phyloP scores from a whole-genome alignment of 495 filamentous ascomycete genomes.

The Daldinia caldariorum region DNA sequence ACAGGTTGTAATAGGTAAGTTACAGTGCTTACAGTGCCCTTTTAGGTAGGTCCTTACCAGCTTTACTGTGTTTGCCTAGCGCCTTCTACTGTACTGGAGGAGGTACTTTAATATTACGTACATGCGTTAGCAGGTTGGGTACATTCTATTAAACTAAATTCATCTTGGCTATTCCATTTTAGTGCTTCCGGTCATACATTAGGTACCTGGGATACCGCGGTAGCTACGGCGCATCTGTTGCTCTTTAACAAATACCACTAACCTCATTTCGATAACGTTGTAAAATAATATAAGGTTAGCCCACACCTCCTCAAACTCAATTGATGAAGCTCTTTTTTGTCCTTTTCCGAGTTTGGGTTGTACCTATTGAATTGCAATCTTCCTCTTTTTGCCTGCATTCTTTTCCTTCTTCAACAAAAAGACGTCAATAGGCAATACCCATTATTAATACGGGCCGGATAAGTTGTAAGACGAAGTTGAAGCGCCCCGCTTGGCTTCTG shows the following conservation, averaged over 20 bases:
- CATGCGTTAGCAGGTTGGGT: neutral
- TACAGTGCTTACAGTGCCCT: conserved; percentile 29
- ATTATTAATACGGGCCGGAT: conserved; percentile 25
- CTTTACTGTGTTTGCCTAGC: conserved; percentile 9
- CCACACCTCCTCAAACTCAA: conserved; percentile 29
- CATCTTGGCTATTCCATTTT: conserved; percentile 32
- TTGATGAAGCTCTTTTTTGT: conserved; percentile 25
- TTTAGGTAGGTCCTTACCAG: conserved; percentile 38
- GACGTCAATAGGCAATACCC: conserved; percentile 10
- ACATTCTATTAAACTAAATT: conserved; percentile 15
- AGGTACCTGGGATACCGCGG: conserved; percentile 1
- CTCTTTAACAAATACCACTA: conserved; percentile 32
- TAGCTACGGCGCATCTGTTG: conserved; percentile 4
- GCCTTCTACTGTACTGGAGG: neutral
- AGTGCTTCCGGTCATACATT: conserved; percentile 19
- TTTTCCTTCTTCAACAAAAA: conserved; percentile 5
- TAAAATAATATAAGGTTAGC: conserved; percentile 34
- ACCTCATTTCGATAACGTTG: conserved; percentile 13
- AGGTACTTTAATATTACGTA: neutral
- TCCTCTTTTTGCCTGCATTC: conserved; percentile 7
- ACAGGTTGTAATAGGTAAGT: conserved; percentile 1
- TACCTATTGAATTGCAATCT: conserved; percentile 8
- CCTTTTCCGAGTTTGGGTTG: conserved; percentile 7
- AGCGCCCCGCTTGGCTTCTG: conserved; percentile 19
- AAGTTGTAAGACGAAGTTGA: conserved; percentile 18